Conservation (phyloP, 306 rosid species). For the Canavalia ensiformis region DNA sequence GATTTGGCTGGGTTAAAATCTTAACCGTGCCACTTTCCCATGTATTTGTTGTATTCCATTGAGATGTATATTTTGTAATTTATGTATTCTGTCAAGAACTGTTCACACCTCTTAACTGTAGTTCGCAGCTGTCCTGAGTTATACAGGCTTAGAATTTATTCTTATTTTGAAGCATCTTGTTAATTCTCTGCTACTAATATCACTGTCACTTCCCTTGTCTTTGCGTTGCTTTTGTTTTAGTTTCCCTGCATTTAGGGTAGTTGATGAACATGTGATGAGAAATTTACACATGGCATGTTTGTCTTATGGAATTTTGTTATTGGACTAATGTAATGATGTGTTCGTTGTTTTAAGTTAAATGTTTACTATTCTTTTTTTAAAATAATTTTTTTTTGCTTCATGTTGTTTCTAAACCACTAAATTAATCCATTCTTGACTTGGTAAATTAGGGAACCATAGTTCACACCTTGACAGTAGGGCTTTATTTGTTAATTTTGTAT, state of each 20-base stretch:
- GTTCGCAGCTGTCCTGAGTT: neutral
- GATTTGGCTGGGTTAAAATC: neutral
- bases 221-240: neutral
- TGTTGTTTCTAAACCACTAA: neutral
- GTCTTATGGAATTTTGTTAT: conserved; percentile 19
- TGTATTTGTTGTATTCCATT: neutral
- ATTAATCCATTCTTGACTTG: neutral
- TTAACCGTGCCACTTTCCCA: neutral
- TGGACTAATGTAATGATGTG: conserved; percentile 14
- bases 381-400: neutral
- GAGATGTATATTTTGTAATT: neutral
- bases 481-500: conserved; percentile 9
- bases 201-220: neutral
- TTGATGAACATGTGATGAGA: neutral
- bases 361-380: neutral
- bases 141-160: neutral
- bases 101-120: neutral
- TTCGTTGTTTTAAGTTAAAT: neutral
- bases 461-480: neutral
- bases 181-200: neutral
- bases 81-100: neutral
- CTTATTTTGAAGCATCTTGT: neutral
- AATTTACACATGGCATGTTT: neutral
- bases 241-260: neutral
- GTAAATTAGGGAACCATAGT: neutral